A percentile compares a stretch with the other conserved stretches of the same genome.
Conservation (phyloP, 805 yeast species). For the Barnettozyma populi region DNA sequence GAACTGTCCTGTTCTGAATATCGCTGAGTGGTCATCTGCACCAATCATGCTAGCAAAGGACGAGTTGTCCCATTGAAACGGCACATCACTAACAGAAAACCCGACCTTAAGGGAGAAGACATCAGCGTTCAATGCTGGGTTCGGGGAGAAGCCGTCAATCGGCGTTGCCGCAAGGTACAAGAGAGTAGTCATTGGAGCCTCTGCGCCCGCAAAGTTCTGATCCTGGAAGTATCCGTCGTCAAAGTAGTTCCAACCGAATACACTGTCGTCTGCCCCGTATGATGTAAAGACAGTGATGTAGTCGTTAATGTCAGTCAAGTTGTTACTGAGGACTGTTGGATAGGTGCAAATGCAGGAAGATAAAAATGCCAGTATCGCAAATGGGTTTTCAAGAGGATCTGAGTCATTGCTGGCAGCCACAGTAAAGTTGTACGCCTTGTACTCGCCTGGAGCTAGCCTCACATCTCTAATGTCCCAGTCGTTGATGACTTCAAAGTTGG, state of each 20-base stretch:
- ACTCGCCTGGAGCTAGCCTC: slow-evolving; percentile 14
- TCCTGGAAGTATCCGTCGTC: slow-evolving; percentile 14
- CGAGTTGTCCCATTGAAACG: slow-evolving; percentile 64
- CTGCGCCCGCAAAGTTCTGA: slow-evolving; percentile 6
- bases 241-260: slow-evolving; percentile 3
- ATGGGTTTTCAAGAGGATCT: not conserved
- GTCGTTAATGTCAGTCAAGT: slow-evolving; percentile 3
- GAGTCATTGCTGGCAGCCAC: slow-evolving; percentile 1
- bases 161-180: slow-evolving; percentile 9
- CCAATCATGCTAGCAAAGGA: slow-evolving; percentile 57
- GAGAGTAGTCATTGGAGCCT: slow-evolving; percentile 13
- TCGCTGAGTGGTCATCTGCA: slow-evolving; percentile 61
- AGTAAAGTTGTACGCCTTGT: slow-evolving; percentile 15
- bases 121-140: not conserved
- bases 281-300: slow-evolving; percentile 4
- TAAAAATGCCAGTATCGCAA: slow-evolving; percentile 4
- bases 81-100: slow-evolving; percentile 54
- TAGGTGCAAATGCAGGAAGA: slow-evolving; percentile 11
- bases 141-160: slow-evolving; percentile 7
- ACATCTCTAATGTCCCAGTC: slow-evolving; percentile 16
- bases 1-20: slow-evolving; percentile 57
- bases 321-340: slow-evolving; percentile 1
- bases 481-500: slow-evolving; percentile 8
- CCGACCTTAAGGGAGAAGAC: slow-evolving; percentile 42
- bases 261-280: slow-evolving; percentile 1